Base-by-base conservation (phyloP, 2,329 filamentous ascomycete species). In the Aspergillus niger region DNA sequence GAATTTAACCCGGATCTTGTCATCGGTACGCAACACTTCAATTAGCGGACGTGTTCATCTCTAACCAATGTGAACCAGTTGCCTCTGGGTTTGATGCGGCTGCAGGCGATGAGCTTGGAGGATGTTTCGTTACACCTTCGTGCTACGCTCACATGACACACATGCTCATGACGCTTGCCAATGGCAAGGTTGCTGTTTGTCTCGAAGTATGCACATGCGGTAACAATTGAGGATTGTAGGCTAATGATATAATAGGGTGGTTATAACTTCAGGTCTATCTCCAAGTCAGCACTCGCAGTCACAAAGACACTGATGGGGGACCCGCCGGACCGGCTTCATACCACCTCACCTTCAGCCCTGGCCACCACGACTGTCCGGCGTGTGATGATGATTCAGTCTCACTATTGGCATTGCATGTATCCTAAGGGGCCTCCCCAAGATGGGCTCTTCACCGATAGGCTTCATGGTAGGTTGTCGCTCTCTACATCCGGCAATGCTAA, bases 131-230 rank as follows among this genome's bases (percentile, higher is more conserved):
- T 5, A 90, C 92, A 1, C 95, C 95, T 0, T 80, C 88, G 4
- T 96, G 95, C 72, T 99, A 98, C 73, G 91, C 93, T 13, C 94
- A 99, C 72, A 98, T 99, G 95, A 98, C 95, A 15, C 92, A 97
- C 73, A 97, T 98, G 94, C 85, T 99, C 51, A 98, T 97, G 93
- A 92, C 91, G 2, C 82, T 99, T 20, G 94, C 95, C 0, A 84
- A 88, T 48, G 95, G 95, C 28, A 97, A 93, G 72, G 84, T 99
- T 13, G 91, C 91, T 2, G 94, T 97, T 8, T 97, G 93, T 72
- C 83, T 99, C 2, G 95, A 99, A 76, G 80, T 82, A 62, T 54
- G 68, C 5, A 8, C 41, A 11, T 32, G 8, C 11, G 5, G 28
- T n/a, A 5, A 5, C 24, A 22, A 15, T 8, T 11, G 8, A 32